Conservation (phyloP, 768 basidiomycete genomes). For the Tylopilus balloui region DNA sequence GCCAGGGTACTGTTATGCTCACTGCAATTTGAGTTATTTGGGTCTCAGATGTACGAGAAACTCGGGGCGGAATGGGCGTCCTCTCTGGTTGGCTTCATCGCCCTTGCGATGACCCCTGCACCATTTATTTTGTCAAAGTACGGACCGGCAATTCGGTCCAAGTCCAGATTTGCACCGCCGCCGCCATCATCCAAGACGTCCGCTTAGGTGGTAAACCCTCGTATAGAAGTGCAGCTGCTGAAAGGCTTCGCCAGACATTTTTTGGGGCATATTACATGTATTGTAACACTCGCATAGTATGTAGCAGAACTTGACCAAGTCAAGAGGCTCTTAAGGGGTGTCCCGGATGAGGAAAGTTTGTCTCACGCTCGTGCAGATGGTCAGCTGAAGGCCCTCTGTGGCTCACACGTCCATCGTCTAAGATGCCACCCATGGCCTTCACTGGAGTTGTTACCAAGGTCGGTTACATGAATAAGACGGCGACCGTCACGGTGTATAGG, state of each 20-base stretch:
- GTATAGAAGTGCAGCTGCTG: background rate
- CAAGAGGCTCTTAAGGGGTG: too few relatives aligned
- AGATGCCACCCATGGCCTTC: slow-evolving; percentile 77
- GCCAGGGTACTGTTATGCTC: background rate
- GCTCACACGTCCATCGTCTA: slow-evolving; percentile 3
- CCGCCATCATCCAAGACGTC: slow-evolving; percentile 10
- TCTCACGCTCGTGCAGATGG: background rate
- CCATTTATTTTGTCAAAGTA: slow-evolving; percentile 46
- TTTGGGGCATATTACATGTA: background rate
- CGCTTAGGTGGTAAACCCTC: too few relatives aligned
- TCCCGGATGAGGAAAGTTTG: background rate
- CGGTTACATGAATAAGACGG: slow-evolving; percentile 81
- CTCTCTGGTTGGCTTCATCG: slow-evolving; percentile 49
- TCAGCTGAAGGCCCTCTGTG: too few relatives aligned
- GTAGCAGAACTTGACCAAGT: too few relatives aligned
- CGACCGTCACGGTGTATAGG: slow-evolving; percentile 76
- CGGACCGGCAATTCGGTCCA: slow-evolving; percentile 39
- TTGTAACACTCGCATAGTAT: background rate
- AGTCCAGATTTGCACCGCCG: slow-evolving; percentile 42
- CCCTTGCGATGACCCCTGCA: slow-evolving; percentile 48
- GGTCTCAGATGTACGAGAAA: slow-evolving; percentile 48
- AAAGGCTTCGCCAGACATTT: background rate
- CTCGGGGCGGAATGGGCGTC: slow-evolving; percentile 58
- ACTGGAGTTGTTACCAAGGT: slow-evolving; percentile 74
- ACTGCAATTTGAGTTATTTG: slow-evolving; percentile 38